Base-by-base conservation (phyloP, 345 rosid genomes). In the Cardamine chenopodiifolia region DNA sequence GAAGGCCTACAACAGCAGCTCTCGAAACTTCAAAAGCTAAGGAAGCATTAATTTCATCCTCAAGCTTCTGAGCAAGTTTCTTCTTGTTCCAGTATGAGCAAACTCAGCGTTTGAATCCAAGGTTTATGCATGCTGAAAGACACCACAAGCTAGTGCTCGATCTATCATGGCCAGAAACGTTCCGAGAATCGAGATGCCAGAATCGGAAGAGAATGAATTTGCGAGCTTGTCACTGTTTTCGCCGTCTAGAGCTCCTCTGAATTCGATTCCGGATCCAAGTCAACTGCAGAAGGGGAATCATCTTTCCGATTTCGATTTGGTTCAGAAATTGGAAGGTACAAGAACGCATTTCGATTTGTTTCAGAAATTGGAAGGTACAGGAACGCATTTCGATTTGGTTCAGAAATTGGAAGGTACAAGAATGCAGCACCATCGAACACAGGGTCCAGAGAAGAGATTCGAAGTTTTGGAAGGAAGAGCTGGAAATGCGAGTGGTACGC, bases 261-360 rank as follows among this genome's bases (percentile, higher is more conserved):
- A 88, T 81, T 12, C 92, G 23, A 93, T 93, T 52, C 85, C 89
- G 53, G 94, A 90, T 80, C 98, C 98, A 13, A 79, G 83, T 29
- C 97, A 90, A 74, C 76, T 70, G 62, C 86, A 69, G 50, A 78
- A 66, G 71, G 80, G 79, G 22, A 23, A 56, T 29, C 81, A 58
- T 7, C 75, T 73, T 6, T 23, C 69, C 70, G 86, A 75, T 52
- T 66, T 57, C 59, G 86, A 76, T 61, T 70, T 57, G 45, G 82
- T 54, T 68, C 83, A 77, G 25, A 80, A 78, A 67, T 42, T 68
- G 17, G 88, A 80, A 55, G 49, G 75, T 31, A 31, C 72, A 17
- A 68, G 76, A 62, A 17, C 80, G 20, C 75, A 45, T 52, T 66
- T 57, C 59, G 86, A 76, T 61, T 70, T 57, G 45, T 81, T 54